Percentiles rank a stretch among this genome's conserved stretches.
Conservation (phyloP, 2,329 filamentous ascomycete genomes). For the Colletotrichum endophyticum region DNA sequence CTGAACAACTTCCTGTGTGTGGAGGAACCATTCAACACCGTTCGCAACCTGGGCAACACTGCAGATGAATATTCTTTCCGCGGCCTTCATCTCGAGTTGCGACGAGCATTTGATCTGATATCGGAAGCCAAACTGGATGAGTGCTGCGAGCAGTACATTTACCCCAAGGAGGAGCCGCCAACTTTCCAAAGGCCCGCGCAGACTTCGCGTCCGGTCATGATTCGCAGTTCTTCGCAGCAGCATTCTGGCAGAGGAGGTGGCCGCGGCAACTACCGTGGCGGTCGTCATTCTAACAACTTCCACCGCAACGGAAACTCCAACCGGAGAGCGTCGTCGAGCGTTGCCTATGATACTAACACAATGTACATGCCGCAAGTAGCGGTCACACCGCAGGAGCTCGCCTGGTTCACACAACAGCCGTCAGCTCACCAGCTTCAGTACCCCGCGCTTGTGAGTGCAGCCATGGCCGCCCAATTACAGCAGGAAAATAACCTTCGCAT, state of each 20-base stretch:
- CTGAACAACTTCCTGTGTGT: slow-evolving; percentile 88
- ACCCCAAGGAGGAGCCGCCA: slow-evolving; percentile 78
- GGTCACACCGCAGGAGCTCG: slow-evolving; percentile 50
- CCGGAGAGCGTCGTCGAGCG: slow-evolving; percentile 58
- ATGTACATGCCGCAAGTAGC: slow-evolving; percentile 49
- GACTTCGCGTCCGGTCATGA: slow-evolving; percentile 58
- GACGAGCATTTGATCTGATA: slow-evolving; percentile 85
- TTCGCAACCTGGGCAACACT: slow-evolving; percentile 91
- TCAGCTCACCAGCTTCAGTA: slow-evolving; percentile 47
- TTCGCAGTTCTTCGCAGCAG: slow-evolving; percentile 67
- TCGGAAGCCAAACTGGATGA: slow-evolving; percentile 79
- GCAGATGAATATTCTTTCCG: slow-evolving; percentile 94
- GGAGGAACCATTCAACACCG: slow-evolving; percentile 93
- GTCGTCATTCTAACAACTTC: slow-evolving; percentile 50
- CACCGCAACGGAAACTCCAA: slow-evolving; percentile 49
- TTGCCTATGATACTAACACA: slow-evolving; percentile 53
- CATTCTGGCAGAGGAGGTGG: slow-evolving; percentile 54
- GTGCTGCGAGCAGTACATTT: slow-evolving; percentile 87
- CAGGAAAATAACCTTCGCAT: slow-evolving; percentile 18
- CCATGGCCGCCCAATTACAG: slow-evolving; percentile 24
- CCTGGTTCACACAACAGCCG: slow-evolving; percentile 51
- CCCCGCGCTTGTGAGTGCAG: slow-evolving; percentile 24
- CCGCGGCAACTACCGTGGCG: slow-evolving; percentile 53
- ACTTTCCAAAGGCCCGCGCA: slow-evolving; percentile 63
- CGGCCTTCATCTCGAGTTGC: slow-evolving; percentile 87